Percentiles rank a stretch among this genome's conserved stretches.
Evolutionary conservation across 805 yeast genomes (phyloP).

Genomic region (Hanseniaspora clermontiae): DNA sequence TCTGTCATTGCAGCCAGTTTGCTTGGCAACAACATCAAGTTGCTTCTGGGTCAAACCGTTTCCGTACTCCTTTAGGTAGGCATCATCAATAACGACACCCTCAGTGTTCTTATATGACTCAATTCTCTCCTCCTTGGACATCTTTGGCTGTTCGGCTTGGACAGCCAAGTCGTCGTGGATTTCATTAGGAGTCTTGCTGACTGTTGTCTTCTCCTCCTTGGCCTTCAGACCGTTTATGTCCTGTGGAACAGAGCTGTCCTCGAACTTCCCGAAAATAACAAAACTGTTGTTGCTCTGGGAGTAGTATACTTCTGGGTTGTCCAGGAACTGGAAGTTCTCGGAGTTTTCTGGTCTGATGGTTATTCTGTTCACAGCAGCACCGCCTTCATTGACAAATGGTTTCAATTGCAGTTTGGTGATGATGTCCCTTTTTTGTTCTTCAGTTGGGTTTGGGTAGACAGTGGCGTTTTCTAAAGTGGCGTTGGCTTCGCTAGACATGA

Average conservation of each 20-base stretch:
- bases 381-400: slow-evolving; percentile 9
- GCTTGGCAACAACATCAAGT: slow-evolving; percentile 8
- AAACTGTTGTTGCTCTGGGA: slow-evolving; percentile 8
- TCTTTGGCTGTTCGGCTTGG: slow-evolving; percentile 11
- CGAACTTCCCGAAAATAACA: slow-evolving; percentile 10
- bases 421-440: slow-evolving; percentile 12
- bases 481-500: background rate
- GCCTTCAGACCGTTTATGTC: background rate
- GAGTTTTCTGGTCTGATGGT: slow-evolving; percentile 12
- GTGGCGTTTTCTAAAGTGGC: slow-evolving; percentile 10
- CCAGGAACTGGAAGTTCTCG: slow-evolving; percentile 9
- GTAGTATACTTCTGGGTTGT: slow-evolving; percentile 11
- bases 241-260: slow-evolving; percentile 4
- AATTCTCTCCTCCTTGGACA: slow-evolving; percentile 2
- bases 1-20: slow-evolving; percentile 10
- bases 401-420: slow-evolving; percentile 5
- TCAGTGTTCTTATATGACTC: background rate
- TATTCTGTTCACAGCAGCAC: slow-evolving; percentile 9
- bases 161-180: slow-evolving; percentile 8
- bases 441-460: slow-evolving; percentile 12
- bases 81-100: slow-evolving; percentile 5
- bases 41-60: slow-evolving; percentile 10
- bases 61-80: slow-evolving; percentile 7
- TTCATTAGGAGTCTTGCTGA: slow-evolving; percentile 2
- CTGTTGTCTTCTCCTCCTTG: background rate